phyloP scores from a whole-genome alignment of 768 basidiomycete species.

The Podaxis pistillaris region DNA sequence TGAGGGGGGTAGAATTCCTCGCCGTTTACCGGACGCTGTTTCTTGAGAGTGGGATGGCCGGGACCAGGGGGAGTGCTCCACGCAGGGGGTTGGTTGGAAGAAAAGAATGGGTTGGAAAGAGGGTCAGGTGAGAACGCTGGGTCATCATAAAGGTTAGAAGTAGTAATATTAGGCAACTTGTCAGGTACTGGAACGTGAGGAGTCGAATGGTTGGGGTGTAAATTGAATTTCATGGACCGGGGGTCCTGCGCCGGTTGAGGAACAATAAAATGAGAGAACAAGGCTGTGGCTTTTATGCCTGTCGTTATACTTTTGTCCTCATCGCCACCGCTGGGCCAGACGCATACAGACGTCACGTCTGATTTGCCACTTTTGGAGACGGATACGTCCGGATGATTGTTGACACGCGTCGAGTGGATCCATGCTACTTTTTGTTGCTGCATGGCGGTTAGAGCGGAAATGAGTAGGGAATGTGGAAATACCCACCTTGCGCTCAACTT shows the following conservation, averaged over 20 bases:
- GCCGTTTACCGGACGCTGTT: slow-evolving; percentile 19
- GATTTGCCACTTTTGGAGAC: slow-evolving; percentile 6
- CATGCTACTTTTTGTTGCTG: background rate
- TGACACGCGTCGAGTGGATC: slow-evolving; percentile 6
- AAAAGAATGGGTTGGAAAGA: slow-evolving; percentile 43
- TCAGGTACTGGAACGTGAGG: background rate
- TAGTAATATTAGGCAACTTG: slow-evolving; percentile 24
- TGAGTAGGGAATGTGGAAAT: background rate
- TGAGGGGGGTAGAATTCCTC: background rate
- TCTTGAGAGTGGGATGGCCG: slow-evolving; percentile 31
- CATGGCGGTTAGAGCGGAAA: background rate
- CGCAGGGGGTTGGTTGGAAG: slow-evolving; percentile 27
- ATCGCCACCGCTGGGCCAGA: background rate
- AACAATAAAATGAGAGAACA: slow-evolving; percentile 5
- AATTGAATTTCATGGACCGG: background rate
- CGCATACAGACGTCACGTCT: slow-evolving; percentile 9
- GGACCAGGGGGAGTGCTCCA: slow-evolving; percentile 26
- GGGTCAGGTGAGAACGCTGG: slow-evolving; percentile 64
- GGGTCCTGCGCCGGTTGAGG: background rate
- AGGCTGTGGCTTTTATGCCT: slow-evolving; percentile 10
- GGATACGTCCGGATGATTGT: background rate
- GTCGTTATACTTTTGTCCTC: background rate
- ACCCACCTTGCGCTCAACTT: background rate
- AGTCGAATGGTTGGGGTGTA: slow-evolving; percentile 9
- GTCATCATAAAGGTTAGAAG: slow-evolving; percentile 39